These are phyloP conservation scores for Pisolithus marmoratus DNA, from an alignment of 768 basidiomycete genomes.

Conservation along the genomic window DNA sequence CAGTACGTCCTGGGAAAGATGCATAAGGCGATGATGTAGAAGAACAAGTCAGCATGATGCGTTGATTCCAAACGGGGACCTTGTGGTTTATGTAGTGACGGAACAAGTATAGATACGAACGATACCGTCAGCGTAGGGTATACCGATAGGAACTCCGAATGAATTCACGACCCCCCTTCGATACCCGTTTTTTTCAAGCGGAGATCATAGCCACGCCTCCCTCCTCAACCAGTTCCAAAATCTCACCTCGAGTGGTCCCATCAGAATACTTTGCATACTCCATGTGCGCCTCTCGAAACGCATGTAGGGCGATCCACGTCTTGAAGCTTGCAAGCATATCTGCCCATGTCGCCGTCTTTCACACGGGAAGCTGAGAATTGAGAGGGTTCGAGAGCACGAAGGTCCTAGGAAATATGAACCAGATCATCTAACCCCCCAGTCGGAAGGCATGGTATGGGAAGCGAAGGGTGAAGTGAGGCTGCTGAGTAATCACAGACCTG, in stretches of 20 bases:
- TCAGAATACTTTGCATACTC: constrained; percentile 43
- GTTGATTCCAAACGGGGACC: too few relatives aligned
- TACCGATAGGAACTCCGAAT: background rate
- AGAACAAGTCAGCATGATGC: background rate
- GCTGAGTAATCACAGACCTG: too few relatives aligned
- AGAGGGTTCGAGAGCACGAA: constrained; percentile 20
- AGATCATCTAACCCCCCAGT: constrained; percentile 9
- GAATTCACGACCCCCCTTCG: background rate
- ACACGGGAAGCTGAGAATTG: constrained; percentile 54
- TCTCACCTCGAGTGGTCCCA: constrained; percentile 59
- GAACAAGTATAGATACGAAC: too few relatives aligned
- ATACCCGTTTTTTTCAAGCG: constrained; percentile 4
- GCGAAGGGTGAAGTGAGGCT: background rate
- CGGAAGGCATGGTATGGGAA: background rate
- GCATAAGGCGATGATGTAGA: constrained; percentile 2
- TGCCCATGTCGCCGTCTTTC: constrained; percentile 56
- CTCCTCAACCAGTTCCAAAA: constrained; percentile 45
- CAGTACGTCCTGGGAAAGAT: constrained; percentile 16
- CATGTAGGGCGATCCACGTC: constrained; percentile 66
- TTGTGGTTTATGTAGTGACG: too few relatives aligned
- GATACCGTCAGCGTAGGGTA: background rate
- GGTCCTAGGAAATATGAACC: constrained; percentile 39
- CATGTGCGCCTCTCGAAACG: constrained; percentile 60
- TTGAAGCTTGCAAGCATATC: constrained; percentile 62
- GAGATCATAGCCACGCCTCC: constrained; percentile 33